Evolutionary conservation across 441 rosid genomes (phyloP).

Genomic region (Populus tomentosa): DNA sequence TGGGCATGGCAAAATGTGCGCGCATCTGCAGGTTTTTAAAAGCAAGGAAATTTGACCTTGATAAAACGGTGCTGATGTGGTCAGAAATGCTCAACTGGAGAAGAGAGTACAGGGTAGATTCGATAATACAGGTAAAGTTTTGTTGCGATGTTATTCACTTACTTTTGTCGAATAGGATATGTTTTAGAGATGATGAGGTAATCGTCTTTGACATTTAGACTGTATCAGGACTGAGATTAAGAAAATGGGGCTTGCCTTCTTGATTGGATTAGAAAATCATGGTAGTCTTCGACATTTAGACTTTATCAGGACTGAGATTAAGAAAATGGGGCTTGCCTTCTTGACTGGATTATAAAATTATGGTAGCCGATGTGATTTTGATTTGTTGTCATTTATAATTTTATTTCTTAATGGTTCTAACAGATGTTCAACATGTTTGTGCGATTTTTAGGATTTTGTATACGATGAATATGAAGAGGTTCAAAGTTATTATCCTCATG

Average conservation of each 20-base stretch:
- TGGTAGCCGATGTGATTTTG: not conserved
- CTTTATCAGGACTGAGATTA: slow-evolving; percentile 2
- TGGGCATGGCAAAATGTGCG: not conserved
- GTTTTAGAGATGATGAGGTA: slow-evolving; percentile 2
- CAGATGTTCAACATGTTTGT: not conserved
- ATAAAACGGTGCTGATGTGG: slow-evolving; percentile 87
- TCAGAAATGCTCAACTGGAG: slow-evolving; percentile 94
- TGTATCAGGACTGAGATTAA: slow-evolving; percentile 1
- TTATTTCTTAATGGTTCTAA: slow-evolving; percentile 2
- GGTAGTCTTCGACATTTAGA: not conserved
- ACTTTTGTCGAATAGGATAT: not conserved
- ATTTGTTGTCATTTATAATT: slow-evolving; percentile 1
- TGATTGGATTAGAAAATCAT: slow-evolving; percentile 2
- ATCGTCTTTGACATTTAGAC: not conserved
- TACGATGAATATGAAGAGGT: slow-evolving; percentile 77
- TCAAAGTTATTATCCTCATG: slow-evolving; percentile 78
- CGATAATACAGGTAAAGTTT: slow-evolving; percentile 66
- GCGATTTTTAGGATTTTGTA: slow-evolving; percentile 67
- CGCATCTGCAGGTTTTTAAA: slow-evolving; percentile 60
- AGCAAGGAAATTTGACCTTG: slow-evolving; percentile 79
- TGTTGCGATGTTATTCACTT: slow-evolving; percentile 3
- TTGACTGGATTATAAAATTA: not conserved
- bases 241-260: not conserved
- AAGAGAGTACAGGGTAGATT: slow-evolving; percentile 63
- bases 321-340: not conserved